Conservation (phyloP, 441 rosid genomes). For the Adansonia gregorii region DNA sequence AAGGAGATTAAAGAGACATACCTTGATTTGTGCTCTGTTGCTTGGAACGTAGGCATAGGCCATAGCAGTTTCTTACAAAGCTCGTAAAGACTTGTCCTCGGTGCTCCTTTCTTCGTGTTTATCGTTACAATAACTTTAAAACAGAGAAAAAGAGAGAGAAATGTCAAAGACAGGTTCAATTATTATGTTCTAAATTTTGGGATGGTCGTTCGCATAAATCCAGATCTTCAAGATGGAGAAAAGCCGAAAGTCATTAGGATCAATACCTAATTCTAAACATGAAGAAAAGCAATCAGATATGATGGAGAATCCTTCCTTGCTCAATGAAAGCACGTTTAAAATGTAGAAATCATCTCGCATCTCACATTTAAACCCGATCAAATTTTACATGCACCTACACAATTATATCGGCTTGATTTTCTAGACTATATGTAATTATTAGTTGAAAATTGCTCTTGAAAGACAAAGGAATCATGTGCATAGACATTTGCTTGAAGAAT, state of each 20-base stretch:
- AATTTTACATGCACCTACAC: neutral
- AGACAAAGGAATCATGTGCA: neutral
- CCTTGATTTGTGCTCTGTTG: conserved; percentile 47
- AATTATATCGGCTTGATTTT: neutral
- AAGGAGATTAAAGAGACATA: conserved; percentile 18
- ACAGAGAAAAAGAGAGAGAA: neutral
- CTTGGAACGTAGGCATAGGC: conserved; percentile 67
- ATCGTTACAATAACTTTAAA: conserved; percentile 51
- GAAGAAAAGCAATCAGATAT: neutral
- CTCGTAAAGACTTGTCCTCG: conserved; percentile 61
- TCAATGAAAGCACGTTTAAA: neutral
- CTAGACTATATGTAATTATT: neutral
- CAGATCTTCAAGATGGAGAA: neutral
- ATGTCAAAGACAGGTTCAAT: neutral
- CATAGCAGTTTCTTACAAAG: conserved; percentile 74
- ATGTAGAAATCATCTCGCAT: neutral
- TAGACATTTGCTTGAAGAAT: neutral
- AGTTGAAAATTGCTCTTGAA: neutral
- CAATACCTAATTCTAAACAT: neutral
- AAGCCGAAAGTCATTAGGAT: neutral
- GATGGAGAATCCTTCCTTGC: neutral
- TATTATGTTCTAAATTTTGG: neutral
- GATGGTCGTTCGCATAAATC: neutral
- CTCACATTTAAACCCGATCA: neutral
- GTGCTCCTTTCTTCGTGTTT: conserved; percentile 78